Evolutionary conservation across 2,329 filamentous ascomycete species (phyloP).

Genomic region (Cladophialophora exuberans): DNA sequence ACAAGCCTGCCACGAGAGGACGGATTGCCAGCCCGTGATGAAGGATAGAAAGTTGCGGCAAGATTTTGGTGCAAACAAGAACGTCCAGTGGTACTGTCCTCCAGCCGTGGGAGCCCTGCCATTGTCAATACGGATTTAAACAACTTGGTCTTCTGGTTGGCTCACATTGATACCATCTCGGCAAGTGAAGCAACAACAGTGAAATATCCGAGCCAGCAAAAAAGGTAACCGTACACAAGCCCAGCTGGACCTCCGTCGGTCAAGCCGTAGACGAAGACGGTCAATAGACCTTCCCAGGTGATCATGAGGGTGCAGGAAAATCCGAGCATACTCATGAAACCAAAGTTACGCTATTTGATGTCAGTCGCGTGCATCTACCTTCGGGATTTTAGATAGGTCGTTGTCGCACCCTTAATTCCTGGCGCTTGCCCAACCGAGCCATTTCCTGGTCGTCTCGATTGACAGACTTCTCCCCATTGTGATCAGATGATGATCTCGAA

Average conservation of each 20-base stretch:
- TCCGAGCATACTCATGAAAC: conserved; percentile 35
- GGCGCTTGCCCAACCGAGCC: conserved; percentile 23
- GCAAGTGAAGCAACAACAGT: conserved; percentile 36
- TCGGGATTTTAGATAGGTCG: not conserved
- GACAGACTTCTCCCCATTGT: conserved; percentile 18
- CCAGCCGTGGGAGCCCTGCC: conserved; percentile 40
- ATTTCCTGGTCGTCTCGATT: conserved; percentile 23
- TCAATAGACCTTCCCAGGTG: conserved; percentile 37
- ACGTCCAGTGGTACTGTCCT: conserved; percentile 45
- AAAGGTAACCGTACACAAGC: conserved; percentile 40
- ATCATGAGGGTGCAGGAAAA: conserved; percentile 37
- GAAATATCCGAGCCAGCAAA: conserved; percentile 39
- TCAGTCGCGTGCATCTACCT: conserved; percentile 2
- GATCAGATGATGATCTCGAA: conserved; percentile 17
- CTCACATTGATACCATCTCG: conserved; percentile 42
- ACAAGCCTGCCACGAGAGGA: conserved; percentile 51
- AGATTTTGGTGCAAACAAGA: conserved; percentile 31
- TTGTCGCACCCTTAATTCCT: conserved; percentile 19
- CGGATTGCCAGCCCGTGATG: conserved; percentile 47
- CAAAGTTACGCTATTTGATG: conserved; percentile 34
- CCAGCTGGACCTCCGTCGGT: conserved; percentile 40
- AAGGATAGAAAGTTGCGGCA: conserved; percentile 32
- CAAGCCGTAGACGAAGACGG: conserved; percentile 25
- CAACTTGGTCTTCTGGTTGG: not conserved
- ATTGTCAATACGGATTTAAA: conserved; percentile 2